Percentiles rank a stretch among this genome's conserved stretches.
Evolutionary conservation across 2,329 filamentous ascomycete species (phyloP).

Genomic region (Fusarium acutatum): DNA sequence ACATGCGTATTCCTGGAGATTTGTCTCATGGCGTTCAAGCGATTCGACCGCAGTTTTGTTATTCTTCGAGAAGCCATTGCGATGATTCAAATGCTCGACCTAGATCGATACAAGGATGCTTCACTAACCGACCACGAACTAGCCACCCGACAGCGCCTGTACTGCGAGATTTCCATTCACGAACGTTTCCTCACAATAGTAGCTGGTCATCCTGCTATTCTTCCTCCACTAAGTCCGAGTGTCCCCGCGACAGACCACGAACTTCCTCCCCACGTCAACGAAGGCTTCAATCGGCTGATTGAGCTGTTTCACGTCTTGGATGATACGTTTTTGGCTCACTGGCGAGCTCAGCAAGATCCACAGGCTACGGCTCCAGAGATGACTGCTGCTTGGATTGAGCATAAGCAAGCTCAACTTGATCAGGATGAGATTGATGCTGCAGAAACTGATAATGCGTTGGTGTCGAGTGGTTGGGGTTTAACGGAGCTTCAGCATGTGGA

Average conservation of each 20-base stretch:
- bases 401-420: conserved; percentile 52
- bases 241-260: conserved; percentile 43
- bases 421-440: conserved; percentile 47
- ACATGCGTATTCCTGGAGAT: conserved; percentile 63
- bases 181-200: conserved; percentile 63
- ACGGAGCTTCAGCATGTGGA: conserved; percentile 52
- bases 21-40: conserved; percentile 58
- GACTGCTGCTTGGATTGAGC: conserved; percentile 51
- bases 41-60: conserved; percentile 57
- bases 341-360: conserved; percentile 45
- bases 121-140: conserved; percentile 23
- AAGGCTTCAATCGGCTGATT: conserved; percentile 50
- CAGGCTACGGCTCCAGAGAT: conserved; percentile 27
- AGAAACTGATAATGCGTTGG: conserved; percentile 39
- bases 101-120: conserved; percentile 21
- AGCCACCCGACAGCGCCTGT: conserved; percentile 52
- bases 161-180: conserved; percentile 66
- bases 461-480: conserved; percentile 38
- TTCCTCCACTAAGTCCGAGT: conserved; percentile 42
- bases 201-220: conserved; percentile 52
- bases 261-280: conserved; percentile 46
- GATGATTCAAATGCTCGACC: conserved; percentile 37
- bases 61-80: conserved; percentile 60
- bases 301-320: conserved; percentile 50
- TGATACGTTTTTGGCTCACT: conserved; percentile 48